Conservation (phyloP, 78 protist genomes). For the Speleostelium caveatum region DNA sequence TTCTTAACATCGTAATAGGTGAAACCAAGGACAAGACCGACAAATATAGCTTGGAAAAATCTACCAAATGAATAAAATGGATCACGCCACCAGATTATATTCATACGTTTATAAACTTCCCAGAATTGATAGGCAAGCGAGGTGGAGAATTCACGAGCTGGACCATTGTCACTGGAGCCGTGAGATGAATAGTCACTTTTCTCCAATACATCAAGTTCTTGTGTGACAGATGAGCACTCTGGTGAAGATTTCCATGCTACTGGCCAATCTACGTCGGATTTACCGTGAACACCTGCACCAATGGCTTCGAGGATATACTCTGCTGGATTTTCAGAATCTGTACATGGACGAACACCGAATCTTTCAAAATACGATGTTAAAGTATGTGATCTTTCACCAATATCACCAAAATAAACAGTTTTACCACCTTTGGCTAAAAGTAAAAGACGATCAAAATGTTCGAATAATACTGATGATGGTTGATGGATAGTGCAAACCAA, state of each 20-base stretch:
- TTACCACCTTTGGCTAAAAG: slow-evolving; percentile 78
- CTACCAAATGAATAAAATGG: slow-evolving; percentile 18
- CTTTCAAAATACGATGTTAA: slow-evolving; percentile 38
- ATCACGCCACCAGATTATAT: slow-evolving; percentile 56
- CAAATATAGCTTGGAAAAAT: slow-evolving; percentile 3
- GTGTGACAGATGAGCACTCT: not conserved
- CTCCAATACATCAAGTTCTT: not conserved
- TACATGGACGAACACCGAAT: slow-evolving; percentile 33
- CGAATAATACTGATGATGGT: slow-evolving; percentile 76
- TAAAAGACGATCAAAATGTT: slow-evolving; percentile 67
- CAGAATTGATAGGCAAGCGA: slow-evolving; percentile 17
- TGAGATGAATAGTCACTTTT: not conserved
- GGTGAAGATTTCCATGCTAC: slow-evolving; percentile 57
- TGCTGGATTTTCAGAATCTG: slow-evolving; percentile 72
- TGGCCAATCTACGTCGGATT: slow-evolving; percentile 18
- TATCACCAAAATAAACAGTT: slow-evolving; percentile 81
- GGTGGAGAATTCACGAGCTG: slow-evolving; percentile 20
- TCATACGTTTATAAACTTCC: slow-evolving; percentile 60
- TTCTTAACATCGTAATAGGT: slow-evolving; percentile 12
- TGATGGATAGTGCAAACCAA: slow-evolving; percentile 79
- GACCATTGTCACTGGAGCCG: not conserved
- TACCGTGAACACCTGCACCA: slow-evolving; percentile 73
- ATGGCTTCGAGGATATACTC: slow-evolving; percentile 76
- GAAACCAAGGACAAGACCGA: slow-evolving; percentile 63
- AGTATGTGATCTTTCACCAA: slow-evolving; percentile 43